Evolutionary conservation across 1,284 basidiomycete genomes (phyloP).

Genomic region (Pseudozyma tsukubaensis): DNA sequence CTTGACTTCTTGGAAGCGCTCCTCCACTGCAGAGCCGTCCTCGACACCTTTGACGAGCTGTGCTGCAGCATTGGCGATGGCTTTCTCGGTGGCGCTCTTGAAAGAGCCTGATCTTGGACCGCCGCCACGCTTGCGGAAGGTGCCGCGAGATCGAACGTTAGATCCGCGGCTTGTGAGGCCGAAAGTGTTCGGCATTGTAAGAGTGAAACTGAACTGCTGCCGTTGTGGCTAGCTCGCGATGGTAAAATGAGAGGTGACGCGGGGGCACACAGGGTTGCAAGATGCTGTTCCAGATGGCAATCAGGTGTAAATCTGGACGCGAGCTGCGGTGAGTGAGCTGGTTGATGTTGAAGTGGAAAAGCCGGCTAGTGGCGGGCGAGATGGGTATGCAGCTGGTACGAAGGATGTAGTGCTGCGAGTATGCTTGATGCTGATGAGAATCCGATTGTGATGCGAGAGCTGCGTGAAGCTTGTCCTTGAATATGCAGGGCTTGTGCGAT

Average conservation of each 20-base stretch:
- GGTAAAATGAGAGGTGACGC: too few species aligned
- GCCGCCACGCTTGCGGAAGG: constrained; percentile 47
- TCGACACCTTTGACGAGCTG: constrained; percentile 57
- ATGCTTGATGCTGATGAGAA: background rate
- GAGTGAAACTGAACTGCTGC: too few species aligned
- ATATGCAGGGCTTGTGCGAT: background rate
- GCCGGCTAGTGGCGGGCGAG: too few species aligned
- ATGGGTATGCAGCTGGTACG: too few species aligned
- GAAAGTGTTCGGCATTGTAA: constrained; percentile 46
- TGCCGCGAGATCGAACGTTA: constrained; percentile 43
- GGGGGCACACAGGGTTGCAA: too few species aligned
- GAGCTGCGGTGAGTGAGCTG: too few species aligned
- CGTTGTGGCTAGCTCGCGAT: background rate
- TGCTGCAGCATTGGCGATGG: constrained; percentile 47
- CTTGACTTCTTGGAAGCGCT: constrained; percentile 64
- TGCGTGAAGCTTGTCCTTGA: background rate
- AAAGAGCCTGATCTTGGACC: constrained; percentile 40
- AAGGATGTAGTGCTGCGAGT: background rate
- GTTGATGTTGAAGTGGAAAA: too few species aligned
- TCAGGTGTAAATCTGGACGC: too few species aligned
- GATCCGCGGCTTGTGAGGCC: constrained; percentile 48
- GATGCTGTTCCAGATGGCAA: too few species aligned
- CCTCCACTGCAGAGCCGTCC: constrained; percentile 63
- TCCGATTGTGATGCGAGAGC: background rate
- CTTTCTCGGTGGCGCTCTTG: constrained; percentile 47